A percentile compares a stretch with the other conserved stretches of the same genome.
These are phyloP conservation scores for Penicillium manginii DNA, from an alignment of 495 filamentous ascomycete genomes.

Conservation along the genomic window DNA sequence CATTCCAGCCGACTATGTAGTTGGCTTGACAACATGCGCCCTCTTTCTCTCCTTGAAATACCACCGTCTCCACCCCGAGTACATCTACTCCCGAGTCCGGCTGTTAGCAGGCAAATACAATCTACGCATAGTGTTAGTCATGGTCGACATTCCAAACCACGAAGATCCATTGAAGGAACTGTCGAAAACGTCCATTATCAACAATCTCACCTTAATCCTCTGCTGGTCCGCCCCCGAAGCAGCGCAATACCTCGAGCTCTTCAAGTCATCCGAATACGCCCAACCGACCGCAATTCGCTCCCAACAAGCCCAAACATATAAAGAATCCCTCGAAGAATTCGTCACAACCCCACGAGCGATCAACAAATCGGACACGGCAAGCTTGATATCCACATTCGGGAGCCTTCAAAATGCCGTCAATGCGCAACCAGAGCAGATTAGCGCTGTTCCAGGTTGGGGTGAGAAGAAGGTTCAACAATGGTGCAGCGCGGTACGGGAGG, in stretches of 20 bases:
- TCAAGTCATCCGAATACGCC: slow-evolving; percentile 89
- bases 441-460: slow-evolving; percentile 85
- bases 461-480: slow-evolving; percentile 91
- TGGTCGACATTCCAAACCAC: slow-evolving; percentile 92
- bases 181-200: slow-evolving; percentile 86
- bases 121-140: slow-evolving; percentile 79
- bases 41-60: slow-evolving; percentile 96
- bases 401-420: slow-evolving; percentile 85
- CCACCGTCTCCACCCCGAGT: slow-evolving; percentile 95
- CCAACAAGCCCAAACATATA: slow-evolving; percentile 78
- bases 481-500: slow-evolving; percentile 79
- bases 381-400: slow-evolving; percentile 85
- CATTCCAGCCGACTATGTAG: slow-evolving; percentile 88
- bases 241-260: slow-evolving; percentile 88
- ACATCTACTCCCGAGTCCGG: slow-evolving; percentile 91
- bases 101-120: slow-evolving; percentile 79
- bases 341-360: slow-evolving; percentile 86
- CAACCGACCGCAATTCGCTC: slow-evolving; percentile 79
- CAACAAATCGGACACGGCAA: slow-evolving; percentile 92
- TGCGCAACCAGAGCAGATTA: slow-evolving; percentile 81
- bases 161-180: slow-evolving; percentile 80
- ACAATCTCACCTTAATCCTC: slow-evolving; percentile 87
- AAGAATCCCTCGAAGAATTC: slow-evolving; percentile 91
- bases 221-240: slow-evolving; percentile 95
- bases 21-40: slow-evolving; percentile 86